Percentiles rank a stretch among this genome's conserved stretches.
Evolutionary conservation across 139 green algal species (phyloP).

Genomic region (Chlorella sp.): DNA sequence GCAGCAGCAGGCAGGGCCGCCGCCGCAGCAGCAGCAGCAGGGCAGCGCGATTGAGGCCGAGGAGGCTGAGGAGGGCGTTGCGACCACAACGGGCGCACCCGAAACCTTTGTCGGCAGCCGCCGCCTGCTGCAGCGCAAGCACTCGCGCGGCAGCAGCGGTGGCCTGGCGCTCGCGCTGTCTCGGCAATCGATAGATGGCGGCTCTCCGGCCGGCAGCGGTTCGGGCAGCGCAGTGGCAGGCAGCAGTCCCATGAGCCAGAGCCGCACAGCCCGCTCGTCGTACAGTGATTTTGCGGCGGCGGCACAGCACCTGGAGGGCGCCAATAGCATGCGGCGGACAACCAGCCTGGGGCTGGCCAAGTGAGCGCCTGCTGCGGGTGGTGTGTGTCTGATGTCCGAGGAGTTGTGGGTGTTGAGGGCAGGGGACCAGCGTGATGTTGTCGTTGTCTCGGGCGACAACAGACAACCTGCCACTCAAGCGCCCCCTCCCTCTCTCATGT

Average conservation of each 20-base stretch:
- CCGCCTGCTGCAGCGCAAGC: constrained; percentile 14
- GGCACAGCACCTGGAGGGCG: background rate
- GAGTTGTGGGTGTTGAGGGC: too few species aligned
- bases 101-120: constrained; percentile 11
- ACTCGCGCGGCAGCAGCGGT: constrained; percentile 6
- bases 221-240: background rate
- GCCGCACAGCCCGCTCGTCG: background rate
- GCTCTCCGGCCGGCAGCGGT: background rate
- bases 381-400: too few species aligned
- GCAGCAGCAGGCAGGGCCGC: background rate
- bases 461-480: background rate
- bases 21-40: background rate
- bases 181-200: background rate
- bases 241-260: background rate
- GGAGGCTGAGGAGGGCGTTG: background rate
- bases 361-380: background rate
- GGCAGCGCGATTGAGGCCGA: background rate
- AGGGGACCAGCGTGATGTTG: too few species aligned
- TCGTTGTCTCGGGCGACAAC: too few species aligned
- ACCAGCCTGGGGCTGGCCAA: constrained; percentile 46
- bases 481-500: background rate
- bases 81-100: background rate
- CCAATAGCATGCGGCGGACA: constrained; percentile 32
- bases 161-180: constrained; percentile 1
- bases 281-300: constrained; percentile 19